These are phyloP conservation scores for Trichomonascaceae sp. DNA, from an alignment of 1,139 yeast species.

Conservation along the genomic window DNA sequence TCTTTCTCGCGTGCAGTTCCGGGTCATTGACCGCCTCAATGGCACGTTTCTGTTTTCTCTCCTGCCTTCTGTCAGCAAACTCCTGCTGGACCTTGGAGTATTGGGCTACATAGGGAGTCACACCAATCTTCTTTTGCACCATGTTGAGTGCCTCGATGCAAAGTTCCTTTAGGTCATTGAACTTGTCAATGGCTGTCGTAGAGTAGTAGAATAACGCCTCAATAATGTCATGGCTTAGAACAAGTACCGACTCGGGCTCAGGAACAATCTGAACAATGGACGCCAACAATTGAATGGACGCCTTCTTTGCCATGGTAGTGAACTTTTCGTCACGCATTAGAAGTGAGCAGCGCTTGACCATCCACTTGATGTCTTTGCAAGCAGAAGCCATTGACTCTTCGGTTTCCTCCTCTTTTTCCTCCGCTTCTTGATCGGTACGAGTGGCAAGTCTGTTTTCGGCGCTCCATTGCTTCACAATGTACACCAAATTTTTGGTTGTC, in stretches of 20 bases:
- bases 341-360: conserved; percentile 45
- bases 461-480: conserved; percentile 51
- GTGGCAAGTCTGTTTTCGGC: conserved; percentile 25
- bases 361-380: conserved; percentile 35
- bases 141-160: conserved; percentile 59
- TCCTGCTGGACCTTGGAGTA: conserved; percentile 51
- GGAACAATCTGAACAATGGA: conserved; percentile 19
- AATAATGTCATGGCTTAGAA: conserved; percentile 25
- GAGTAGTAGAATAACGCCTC: conserved; percentile 46
- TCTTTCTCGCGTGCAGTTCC: conserved; percentile 63
- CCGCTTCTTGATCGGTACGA: conserved; percentile 14
- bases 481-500: conserved; percentile 53
- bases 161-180: conserved; percentile 41
- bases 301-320: conserved; percentile 46
- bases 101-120: conserved; percentile 51
- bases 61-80: conserved; percentile 53
- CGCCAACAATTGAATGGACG: conserved; percentile 33
- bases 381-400: conserved; percentile 27
- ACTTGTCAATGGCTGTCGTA: conserved; percentile 32
- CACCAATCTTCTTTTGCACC: conserved; percentile 59
- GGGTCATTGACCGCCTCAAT: conserved; percentile 72
- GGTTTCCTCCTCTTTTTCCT: conserved; percentile 13
- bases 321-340: conserved; percentile 49
- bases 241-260: conserved; percentile 8
- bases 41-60: conserved; percentile 64